Evolutionary conservation across 129 eudicot genomes (phyloP).

Genomic region (Flaveria robusta): DNA sequence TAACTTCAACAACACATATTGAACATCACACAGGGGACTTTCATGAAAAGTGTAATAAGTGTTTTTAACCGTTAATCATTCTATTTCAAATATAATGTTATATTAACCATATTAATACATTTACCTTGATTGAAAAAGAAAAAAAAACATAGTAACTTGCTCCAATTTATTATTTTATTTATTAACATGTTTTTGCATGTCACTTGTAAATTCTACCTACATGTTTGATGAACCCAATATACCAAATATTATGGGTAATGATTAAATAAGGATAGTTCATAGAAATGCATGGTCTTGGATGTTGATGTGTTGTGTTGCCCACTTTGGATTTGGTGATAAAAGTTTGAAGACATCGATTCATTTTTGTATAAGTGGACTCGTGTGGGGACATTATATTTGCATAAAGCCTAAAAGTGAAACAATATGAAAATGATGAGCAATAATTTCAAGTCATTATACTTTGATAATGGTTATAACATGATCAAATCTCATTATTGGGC

Average conservation of each 20-base stretch:
- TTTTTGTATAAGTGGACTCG: slow-evolving; percentile 31
- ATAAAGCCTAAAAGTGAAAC: slow-evolving; percentile 42
- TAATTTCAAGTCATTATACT: slow-evolving; percentile 57
- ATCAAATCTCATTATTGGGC: slow-evolving; percentile 44
- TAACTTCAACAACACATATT: background rate
- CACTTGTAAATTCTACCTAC: background rate
- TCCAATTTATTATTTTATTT: background rate
- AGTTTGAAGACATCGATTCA: slow-evolving; percentile 39
- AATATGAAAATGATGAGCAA: slow-evolving; percentile 58
- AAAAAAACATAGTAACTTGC: background rate
- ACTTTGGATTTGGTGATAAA: slow-evolving; percentile 27
- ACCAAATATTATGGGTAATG: background rate
- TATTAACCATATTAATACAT: background rate
- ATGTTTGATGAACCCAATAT: background rate
- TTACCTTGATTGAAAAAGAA: background rate
- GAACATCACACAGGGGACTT: too few relatives aligned
- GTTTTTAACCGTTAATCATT: too few relatives aligned
- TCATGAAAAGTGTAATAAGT: too few relatives aligned
- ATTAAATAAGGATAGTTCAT: slow-evolving; percentile 12
- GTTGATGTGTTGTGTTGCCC: slow-evolving; percentile 32
- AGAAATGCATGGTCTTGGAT: slow-evolving; percentile 23
- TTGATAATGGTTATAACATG: slow-evolving; percentile 45
- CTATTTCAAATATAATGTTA: too few relatives aligned
- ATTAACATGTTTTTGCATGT: background rate
- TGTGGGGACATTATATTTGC: slow-evolving; percentile 44